phyloP scores from a whole-genome alignment of 1,284 basidiomycete species.

The Ceratobasidium papillatum region DNA sequence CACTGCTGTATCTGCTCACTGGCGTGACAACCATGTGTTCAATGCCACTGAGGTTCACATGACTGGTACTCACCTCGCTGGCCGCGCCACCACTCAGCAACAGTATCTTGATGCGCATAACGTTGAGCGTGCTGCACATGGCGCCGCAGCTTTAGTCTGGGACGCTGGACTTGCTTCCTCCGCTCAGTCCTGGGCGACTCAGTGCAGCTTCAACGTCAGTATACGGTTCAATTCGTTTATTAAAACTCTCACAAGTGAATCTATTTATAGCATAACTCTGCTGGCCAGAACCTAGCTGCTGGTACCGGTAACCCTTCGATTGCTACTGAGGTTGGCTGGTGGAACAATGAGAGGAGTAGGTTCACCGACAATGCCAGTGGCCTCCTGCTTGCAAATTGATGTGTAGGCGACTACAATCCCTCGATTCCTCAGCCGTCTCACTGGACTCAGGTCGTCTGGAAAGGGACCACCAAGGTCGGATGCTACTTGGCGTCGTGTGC shows the following conservation, averaged over 20 bases:
- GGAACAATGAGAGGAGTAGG: constrained; percentile 40
- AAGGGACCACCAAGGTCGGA: constrained; percentile 61
- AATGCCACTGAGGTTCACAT: constrained; percentile 10
- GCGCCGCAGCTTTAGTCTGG: constrained; percentile 59
- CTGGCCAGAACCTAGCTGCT: constrained; percentile 66
- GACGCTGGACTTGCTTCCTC: constrained; percentile 56
- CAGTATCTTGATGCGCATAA: constrained; percentile 59
- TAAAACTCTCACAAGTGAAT: too few species aligned
- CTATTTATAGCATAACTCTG: constrained; percentile 54
- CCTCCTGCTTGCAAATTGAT: too few species aligned
- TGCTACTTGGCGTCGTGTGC: constrained; percentile 59
- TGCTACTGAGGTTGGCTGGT: constrained; percentile 21
- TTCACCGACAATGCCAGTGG: too few species aligned
- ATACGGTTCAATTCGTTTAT: too few species aligned
- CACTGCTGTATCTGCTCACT: constrained; percentile 25
- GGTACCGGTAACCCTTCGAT: constrained; percentile 55
- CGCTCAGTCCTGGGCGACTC: constrained; percentile 61
- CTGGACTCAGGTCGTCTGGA: constrained; percentile 69
- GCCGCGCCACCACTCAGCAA: constrained; percentile 5
- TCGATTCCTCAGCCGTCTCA: constrained; percentile 50
- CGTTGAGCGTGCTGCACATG: constrained; percentile 55
- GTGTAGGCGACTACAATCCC: constrained; percentile 49
- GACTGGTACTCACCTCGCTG: constrained; percentile 14
- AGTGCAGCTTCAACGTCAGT: constrained; percentile 55
- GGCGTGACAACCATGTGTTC: constrained; percentile 1